These are phyloP conservation scores for Gentiana straminea DNA, from an alignment of 257 asterid genomes.

Conservation along the genomic window DNA sequence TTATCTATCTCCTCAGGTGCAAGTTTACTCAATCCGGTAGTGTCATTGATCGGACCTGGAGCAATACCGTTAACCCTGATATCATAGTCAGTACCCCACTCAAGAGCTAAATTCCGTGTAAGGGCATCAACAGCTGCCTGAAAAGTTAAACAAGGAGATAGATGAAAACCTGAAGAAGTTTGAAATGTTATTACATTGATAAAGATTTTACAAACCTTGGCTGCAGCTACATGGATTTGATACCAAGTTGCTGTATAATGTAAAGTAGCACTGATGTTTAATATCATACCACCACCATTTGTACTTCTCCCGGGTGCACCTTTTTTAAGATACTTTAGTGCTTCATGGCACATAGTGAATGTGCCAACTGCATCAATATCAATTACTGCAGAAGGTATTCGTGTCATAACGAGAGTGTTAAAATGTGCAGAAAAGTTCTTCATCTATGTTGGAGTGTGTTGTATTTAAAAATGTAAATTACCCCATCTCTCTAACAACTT, in stretches of 20 bases:
- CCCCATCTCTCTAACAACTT: too few species aligned
- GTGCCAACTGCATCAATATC: slow-evolving; percentile 94
- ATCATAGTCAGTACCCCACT: slow-evolving; percentile 88
- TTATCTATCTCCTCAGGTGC: slow-evolving; percentile 46
- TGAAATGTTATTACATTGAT: slow-evolving; percentile 1
- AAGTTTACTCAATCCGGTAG: slow-evolving; percentile 71
- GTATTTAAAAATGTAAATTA: too few species aligned
- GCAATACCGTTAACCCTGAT: slow-evolving; percentile 81
- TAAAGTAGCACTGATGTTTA: slow-evolving; percentile 83
- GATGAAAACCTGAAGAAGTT: neutral
- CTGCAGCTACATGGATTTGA: slow-evolving; percentile 88
- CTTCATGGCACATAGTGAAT: slow-evolving; percentile 88
- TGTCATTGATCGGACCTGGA: slow-evolving; percentile 82
- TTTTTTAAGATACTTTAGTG: slow-evolving; percentile 59
- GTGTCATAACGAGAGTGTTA: neutral
- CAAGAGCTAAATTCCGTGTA: slow-evolving; percentile 75
- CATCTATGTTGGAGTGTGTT: too few species aligned
- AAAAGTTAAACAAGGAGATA: slow-evolving; percentile 3
- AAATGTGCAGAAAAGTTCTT: too few species aligned
- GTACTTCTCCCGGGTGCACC: slow-evolving; percentile 50
- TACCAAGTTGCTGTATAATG: slow-evolving; percentile 91
- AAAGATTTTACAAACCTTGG: slow-evolving; percentile 51
- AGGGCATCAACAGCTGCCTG: slow-evolving; percentile 85
- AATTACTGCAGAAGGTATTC: slow-evolving; percentile 36
- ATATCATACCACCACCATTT: slow-evolving; percentile 60